phyloP scores from a whole-genome alignment of 768 basidiomycete species.

The Heimioporus sp. region DNA sequence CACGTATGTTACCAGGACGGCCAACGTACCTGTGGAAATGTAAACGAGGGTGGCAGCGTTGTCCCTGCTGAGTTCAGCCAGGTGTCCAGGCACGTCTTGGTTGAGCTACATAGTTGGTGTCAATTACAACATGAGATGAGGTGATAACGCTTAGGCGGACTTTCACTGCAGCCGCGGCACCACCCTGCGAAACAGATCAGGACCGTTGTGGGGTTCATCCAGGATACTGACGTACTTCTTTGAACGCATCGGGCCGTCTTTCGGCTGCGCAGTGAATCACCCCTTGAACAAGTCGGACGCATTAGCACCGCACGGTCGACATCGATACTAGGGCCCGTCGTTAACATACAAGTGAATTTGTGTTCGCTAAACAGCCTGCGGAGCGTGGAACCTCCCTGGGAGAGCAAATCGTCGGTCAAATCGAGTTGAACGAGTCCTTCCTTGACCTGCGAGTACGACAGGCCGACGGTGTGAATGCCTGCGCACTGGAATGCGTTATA shows the following conservation, averaged over 20 bases:
- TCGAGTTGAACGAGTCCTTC: slow-evolving; percentile 60
- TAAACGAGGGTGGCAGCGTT: slow-evolving; percentile 75
- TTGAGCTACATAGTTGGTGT: slow-evolving; percentile 59
- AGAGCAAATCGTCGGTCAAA: slow-evolving; percentile 48
- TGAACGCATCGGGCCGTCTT: slow-evolving; percentile 88
- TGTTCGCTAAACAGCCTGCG: slow-evolving; percentile 52
- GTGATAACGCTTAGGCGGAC: slow-evolving; percentile 35
- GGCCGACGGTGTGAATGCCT: slow-evolving; percentile 52
- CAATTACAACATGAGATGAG: neutral
- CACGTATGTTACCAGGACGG: neutral
- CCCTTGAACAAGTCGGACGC: slow-evolving; percentile 41
- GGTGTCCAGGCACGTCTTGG: slow-evolving; percentile 65
- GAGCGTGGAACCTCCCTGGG: slow-evolving; percentile 39
- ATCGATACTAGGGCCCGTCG: neutral
- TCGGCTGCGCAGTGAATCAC: slow-evolving; percentile 97
- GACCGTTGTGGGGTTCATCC: too few relatives aligned
- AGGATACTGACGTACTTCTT: slow-evolving; percentile 56
- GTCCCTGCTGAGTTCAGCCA: slow-evolving; percentile 64
- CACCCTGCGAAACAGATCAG: slow-evolving; percentile 26
- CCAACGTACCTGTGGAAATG: slow-evolving; percentile 78
- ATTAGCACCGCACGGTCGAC: slow-evolving; percentile 1
- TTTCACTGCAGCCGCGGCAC: slow-evolving; percentile 64
- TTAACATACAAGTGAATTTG: slow-evolving; percentile 66
- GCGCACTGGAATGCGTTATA: slow-evolving; percentile 57
- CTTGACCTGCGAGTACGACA: slow-evolving; percentile 69